phyloP scores from a whole-genome alignment of 2,329 filamentous ascomycete genomes.

The Fusarium chuoi region DNA sequence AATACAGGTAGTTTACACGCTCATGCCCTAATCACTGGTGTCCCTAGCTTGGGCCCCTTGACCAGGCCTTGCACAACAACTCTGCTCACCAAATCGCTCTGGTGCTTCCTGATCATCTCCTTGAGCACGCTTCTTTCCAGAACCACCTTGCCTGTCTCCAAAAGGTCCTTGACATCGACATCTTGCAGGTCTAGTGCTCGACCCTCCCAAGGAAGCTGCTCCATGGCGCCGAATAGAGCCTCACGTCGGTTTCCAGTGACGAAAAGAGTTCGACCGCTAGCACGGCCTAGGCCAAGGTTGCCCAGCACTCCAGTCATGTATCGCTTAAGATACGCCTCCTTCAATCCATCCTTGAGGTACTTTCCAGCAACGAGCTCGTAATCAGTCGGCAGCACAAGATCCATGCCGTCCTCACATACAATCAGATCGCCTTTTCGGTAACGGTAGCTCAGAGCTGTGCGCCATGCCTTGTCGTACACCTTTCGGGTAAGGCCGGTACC shows the following conservation, averaged over 20 bases:
- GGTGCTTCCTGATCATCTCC: conserved; percentile 77
- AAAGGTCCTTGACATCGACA: conserved; percentile 94
- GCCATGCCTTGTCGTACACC: conserved; percentile 95
- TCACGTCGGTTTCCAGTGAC: conserved; percentile 72
- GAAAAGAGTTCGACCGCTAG: conserved; percentile 77
- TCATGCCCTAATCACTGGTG: conserved; percentile 51
- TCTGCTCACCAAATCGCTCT: conserved; percentile 69
- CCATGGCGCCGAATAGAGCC: conserved; percentile 74
- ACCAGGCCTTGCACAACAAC: conserved; percentile 57
- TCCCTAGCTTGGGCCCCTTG: conserved; percentile 49
- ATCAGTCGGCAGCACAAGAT: conserved; percentile 68
- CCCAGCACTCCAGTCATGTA: conserved; percentile 76
- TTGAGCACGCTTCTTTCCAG: conserved; percentile 85
- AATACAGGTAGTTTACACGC: conserved; percentile 45
- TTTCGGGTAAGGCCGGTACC: conserved; percentile 84
- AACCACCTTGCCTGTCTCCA: conserved; percentile 86
- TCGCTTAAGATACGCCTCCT: conserved; percentile 67
- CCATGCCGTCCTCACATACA: conserved; percentile 81
- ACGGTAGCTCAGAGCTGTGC: conserved; percentile 91
- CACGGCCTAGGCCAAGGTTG: conserved; percentile 74
- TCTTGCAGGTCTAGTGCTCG: conserved; percentile 76
- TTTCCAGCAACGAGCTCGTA: conserved; percentile 57
- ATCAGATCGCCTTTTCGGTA: conserved; percentile 89
- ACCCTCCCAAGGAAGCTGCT: conserved; percentile 71
- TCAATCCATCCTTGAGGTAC: conserved; percentile 59